phyloP scores from a whole-genome alignment of 495 filamentous ascomycete genomes.

The Aspergillus wentii region DNA sequence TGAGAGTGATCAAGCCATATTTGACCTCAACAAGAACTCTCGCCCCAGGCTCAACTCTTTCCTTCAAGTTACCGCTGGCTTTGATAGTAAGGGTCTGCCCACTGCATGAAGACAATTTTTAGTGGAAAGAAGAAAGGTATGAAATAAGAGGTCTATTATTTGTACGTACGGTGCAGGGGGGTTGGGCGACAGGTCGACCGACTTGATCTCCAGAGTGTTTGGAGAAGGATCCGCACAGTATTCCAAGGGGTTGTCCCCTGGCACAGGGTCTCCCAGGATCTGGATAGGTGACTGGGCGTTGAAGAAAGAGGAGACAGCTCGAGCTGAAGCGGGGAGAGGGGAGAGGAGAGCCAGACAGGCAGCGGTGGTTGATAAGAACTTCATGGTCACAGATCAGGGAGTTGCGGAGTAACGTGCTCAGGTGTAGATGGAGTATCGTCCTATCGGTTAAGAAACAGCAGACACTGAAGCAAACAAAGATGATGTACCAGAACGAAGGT shows the following conservation, averaged over 20 bases:
- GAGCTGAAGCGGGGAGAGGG: slow-evolving; percentile 30
- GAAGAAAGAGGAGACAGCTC: slow-evolving; percentile 19
- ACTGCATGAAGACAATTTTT: slow-evolving; percentile 49
- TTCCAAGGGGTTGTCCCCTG: slow-evolving; percentile 41
- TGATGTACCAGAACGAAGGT: too few relatives aligned
- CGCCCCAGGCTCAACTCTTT: slow-evolving; percentile 69
- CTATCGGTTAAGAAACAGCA: too few relatives aligned
- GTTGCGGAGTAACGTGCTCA: too few relatives aligned
- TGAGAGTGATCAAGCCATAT: slow-evolving; percentile 82
- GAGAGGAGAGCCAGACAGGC: slow-evolving; percentile 28
- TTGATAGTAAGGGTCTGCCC: slow-evolving; percentile 74
- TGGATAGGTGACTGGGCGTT: slow-evolving; percentile 25
- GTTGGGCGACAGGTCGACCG: slow-evolving; percentile 78
- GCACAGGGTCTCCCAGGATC: slow-evolving; percentile 18
- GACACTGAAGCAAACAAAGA: too few relatives aligned
- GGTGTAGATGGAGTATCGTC: too few relatives aligned
- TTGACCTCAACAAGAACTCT: slow-evolving; percentile 80
- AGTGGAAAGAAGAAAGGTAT: slow-evolving; percentile 2
- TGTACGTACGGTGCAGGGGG: slow-evolving; percentile 76
- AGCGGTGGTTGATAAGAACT: slow-evolving; percentile 36
- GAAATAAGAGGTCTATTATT: neutral
- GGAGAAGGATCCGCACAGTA: slow-evolving; percentile 63
- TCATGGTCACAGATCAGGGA: slow-evolving; percentile 42
- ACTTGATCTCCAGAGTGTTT: slow-evolving; percentile 67
- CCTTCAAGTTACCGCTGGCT: slow-evolving; percentile 64